Evolutionary conservation across 306 rosid species (phyloP).

Genomic region (Dalbergia cultrata): DNA sequence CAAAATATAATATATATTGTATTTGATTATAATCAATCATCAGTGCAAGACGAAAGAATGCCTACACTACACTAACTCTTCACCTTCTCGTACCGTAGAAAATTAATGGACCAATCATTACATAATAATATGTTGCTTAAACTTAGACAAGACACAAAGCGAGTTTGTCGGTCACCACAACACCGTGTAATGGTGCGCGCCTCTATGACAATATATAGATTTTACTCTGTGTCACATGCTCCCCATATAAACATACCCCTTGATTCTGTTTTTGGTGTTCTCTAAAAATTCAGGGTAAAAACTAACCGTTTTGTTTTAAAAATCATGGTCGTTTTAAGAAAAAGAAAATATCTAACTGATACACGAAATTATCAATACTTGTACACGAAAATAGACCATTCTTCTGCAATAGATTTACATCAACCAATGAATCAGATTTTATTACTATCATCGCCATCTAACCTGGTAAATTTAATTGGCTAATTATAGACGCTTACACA

Average conservation of each 20-base stretch:
- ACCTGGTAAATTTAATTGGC: not conserved
- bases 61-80: slow-evolving; percentile 37
- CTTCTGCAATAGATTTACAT: too few species aligned
- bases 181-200: not conserved
- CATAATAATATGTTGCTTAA: slow-evolving; percentile 49
- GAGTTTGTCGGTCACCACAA: slow-evolving; percentile 7
- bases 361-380: not conserved
- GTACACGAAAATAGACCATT: too few species aligned
- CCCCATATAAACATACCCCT: not conserved
- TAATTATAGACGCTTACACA: not conserved
- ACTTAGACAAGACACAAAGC: slow-evolving; percentile 47
- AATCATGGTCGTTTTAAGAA: not conserved
- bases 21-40: slow-evolving; percentile 17
- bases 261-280: not conserved
- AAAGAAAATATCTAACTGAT: not conserved
- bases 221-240: not conserved
- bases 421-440: too few species aligned
- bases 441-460: too few species aligned
- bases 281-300: not conserved
- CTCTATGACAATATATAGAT: not conserved
- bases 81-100: slow-evolving; percentile 33
- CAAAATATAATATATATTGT: not conserved
- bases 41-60: not conserved
- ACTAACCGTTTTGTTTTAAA: not conserved
- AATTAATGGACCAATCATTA: slow-evolving; percentile 25